Base-by-base conservation (phyloP, 2,329 filamentous ascomycete species). In the Uncinocarpus reesii region DNA sequence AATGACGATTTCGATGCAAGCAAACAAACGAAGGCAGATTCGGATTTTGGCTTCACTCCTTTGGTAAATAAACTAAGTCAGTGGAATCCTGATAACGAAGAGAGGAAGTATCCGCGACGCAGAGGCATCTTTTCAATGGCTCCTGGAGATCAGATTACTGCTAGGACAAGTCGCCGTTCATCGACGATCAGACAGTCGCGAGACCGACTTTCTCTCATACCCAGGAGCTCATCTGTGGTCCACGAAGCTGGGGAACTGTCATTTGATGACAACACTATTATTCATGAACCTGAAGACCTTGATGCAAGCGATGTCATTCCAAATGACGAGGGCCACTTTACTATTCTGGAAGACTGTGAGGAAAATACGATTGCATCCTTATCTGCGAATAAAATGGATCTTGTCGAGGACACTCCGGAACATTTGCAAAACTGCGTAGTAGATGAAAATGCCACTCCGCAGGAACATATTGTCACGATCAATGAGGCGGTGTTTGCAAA, bases 1-100 rank as follows among this genome's bases (percentile, higher is more conserved):
- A 41, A 18, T 18, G 36, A 23, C 13, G 20, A 50, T 28, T 48
- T 55, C 52, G 38, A 57, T 52, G 34, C 53, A 47, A 31, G 48
- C 26, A 7, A 45, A 11, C 43, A 51, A 4, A 10, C 18, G 2
- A 49, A 28, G n/a, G n/a, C 42, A 15, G 34, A 36, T 15, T 45
- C 52, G 29, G 55, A 57, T 15, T 60, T 77, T 44, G 79, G 79
- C 1, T 82, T 84, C 53, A 83, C 80, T 1, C 78, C 80, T 20
- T 66, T 86, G 31, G 78, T 78, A 3, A 69, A 75, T 31, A 75
- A 81, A 56, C 66, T 86, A 3, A 74, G 69, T 50, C 71, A 73
- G 20, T 86, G 83, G 83, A 73, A 74, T 53, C 71, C 81, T 1
- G 71, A 71, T 20, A 83, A 77, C 53, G 78, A 79, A 2, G 58